Evolutionary conservation across 805 yeast species (phyloP), one percentile per base, ranked within the genome.

Genomic region (Peterozyma toletana): DNA sequence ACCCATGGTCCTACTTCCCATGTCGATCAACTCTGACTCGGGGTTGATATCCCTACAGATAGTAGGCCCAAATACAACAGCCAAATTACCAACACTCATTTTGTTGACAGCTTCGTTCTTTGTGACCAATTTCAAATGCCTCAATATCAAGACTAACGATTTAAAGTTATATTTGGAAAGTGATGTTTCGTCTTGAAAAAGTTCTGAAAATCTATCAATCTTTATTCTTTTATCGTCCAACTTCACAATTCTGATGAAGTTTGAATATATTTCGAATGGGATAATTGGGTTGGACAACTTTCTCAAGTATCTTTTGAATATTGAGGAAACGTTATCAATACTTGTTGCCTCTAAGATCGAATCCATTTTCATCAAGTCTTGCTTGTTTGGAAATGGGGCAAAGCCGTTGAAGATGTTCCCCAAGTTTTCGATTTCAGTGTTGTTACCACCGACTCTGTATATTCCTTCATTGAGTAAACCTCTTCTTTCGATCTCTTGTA

Each of bases 61-160:
- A 7, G 96, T 88, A 3, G 99, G 98, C 1, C 96, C 96, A 70
- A 93, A 93, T 7, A 91, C 96, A 37, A 93, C 87, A 0, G 96
- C 82, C 42, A 93, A 64, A 55, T 93, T 89, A 60, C 80, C 80
- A 53, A 75, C 68, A 36, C 76, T 86, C 99, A 93, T 93, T 59
- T 90, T 73, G 58, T 90, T 93, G 37, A 63, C 57, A 11, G 60
- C 61, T 38, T 77, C 69, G 57, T 71, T 68, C 27, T 66, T 59
- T 35, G 78, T 76, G 30, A 93, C 82, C 44, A 67, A 62, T 38
- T 70, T 63, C 50, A 93, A 67, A 67, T 93, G 99, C 38, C 65
- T 65, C 40, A 84, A 67, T 35, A 93, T 64, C 37, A 66, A 51
- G 45, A 63, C 66, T 49, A 93, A 63, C 2, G 85, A 74, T 33